phyloP scores from a whole-genome alignment of 768 basidiomycete genomes.

The Xerocomus potaroensis region DNA sequence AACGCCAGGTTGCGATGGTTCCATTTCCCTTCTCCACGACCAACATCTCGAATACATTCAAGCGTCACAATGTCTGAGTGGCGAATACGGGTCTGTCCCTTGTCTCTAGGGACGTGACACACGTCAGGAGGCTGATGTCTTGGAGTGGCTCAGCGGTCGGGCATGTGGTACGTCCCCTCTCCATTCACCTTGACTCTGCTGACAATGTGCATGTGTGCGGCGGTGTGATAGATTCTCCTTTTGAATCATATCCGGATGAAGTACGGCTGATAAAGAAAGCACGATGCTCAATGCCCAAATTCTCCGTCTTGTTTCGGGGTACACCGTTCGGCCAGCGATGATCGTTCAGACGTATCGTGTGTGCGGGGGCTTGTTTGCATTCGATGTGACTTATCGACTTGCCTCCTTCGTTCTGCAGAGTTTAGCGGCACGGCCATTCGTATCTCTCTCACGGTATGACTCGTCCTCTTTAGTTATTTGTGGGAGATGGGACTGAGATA shows the following conservation, averaged over 20 bases:
- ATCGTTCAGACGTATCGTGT: slow-evolving; percentile 26
- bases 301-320: slow-evolving; percentile 34
- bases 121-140: not conserved
- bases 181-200: not conserved
- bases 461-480: not conserved
- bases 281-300: slow-evolving; percentile 24
- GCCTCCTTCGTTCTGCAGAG: slow-evolving; percentile 11
- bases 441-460: slow-evolving; percentile 15
- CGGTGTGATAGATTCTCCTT: slow-evolving; percentile 30
- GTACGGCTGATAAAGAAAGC: slow-evolving; percentile 32
- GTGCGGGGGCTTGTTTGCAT: slow-evolving; percentile 21
- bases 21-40: too few species aligned
- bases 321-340: slow-evolving; percentile 30
- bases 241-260: slow-evolving; percentile 33
- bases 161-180: slow-evolving; percentile 17
- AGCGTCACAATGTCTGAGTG: slow-evolving; percentile 24
- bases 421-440: slow-evolving; percentile 14
- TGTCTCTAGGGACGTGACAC: not conserved
- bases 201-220: too few species aligned
- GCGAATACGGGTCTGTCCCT: slow-evolving; percentile 14
- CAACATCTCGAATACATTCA: slow-evolving; percentile 7
- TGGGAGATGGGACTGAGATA: not conserved
- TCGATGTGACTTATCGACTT: too few species aligned
- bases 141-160: slow-evolving; percentile 16
- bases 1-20: not conserved